Percentiles rank a stretch among this genome's conserved stretches.
Conservation (phyloP, 2,329 filamentous ascomycete genomes). For the Microcera coccophila region DNA sequence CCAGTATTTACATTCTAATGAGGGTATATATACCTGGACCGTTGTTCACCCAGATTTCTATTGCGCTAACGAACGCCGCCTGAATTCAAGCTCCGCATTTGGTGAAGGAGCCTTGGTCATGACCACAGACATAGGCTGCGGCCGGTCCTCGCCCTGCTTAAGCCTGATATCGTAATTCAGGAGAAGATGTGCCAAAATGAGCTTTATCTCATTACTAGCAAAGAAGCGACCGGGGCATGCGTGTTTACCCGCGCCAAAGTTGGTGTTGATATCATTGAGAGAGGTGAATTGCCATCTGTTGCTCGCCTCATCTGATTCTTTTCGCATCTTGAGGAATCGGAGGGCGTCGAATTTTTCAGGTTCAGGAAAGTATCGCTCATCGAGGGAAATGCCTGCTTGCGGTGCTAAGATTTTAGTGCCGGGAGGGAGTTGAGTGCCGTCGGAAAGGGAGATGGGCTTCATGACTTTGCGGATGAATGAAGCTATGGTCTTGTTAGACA, state of each 20-base stretch:
- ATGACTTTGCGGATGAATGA: constrained; percentile 45
- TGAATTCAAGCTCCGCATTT: constrained; percentile 39
- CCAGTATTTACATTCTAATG: background rate
- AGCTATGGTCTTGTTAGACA: constrained; percentile 29
- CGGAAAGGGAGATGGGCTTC: constrained; percentile 42
- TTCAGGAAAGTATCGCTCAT: constrained; percentile 38
- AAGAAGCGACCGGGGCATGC: constrained; percentile 49
- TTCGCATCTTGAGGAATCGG: constrained; percentile 46
- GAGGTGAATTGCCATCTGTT: constrained; percentile 43
- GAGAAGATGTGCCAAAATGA: constrained; percentile 40
- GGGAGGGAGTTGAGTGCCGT: constrained; percentile 41
- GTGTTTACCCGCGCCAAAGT: constrained; percentile 46
- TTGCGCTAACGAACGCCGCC: constrained; percentile 28
- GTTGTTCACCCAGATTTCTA: constrained; percentile 10
- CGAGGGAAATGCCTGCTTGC: constrained; percentile 39
- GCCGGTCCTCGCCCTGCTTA: constrained; percentile 36
- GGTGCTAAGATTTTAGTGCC: constrained; percentile 42
- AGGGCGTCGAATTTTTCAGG: constrained; percentile 46
- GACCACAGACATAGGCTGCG: constrained; percentile 35
- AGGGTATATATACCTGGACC: background rate
- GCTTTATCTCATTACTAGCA: constrained; percentile 44
- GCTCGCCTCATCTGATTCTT: constrained; percentile 35
- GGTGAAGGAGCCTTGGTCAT: constrained; percentile 42
- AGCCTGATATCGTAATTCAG: constrained; percentile 42
- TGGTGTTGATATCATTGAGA: constrained; percentile 40